Conservation (phyloP, 768 basidiomycete genomes). For the Hirschioporus abietinus region DNA sequence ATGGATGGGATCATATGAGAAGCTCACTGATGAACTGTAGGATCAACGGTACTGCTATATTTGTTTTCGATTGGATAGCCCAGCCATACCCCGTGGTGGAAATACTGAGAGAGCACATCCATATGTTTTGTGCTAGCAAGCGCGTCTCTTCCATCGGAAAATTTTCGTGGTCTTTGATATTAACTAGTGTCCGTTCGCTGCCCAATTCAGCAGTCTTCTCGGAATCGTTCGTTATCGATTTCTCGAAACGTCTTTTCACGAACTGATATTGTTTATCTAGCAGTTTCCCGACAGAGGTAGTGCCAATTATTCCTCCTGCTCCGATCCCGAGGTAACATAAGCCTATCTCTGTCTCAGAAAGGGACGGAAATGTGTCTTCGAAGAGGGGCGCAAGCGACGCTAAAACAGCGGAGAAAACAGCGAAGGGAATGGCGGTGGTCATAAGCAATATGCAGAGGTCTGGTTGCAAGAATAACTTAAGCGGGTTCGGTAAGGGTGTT, state of each 20-base stretch:
- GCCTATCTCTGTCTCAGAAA: slow-evolving; percentile 62
- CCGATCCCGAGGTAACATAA: slow-evolving; percentile 77
- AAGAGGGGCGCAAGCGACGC: slow-evolving; percentile 62
- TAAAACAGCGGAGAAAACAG: slow-evolving; percentile 55
- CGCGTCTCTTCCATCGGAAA: slow-evolving; percentile 15
- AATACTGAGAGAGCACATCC: slow-evolving; percentile 12
- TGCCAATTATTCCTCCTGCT: slow-evolving; percentile 61
- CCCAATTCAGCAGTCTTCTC: background rate
- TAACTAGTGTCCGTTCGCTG: background rate
- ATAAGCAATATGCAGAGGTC: slow-evolving; percentile 50
- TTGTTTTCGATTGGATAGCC: slow-evolving; percentile 16
- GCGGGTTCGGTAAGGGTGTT: slow-evolving; percentile 46
- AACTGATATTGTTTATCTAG: slow-evolving; percentile 62
- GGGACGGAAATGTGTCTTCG: slow-evolving; percentile 46
- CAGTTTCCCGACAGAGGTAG: slow-evolving; percentile 49
- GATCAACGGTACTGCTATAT: slow-evolving; percentile 21
- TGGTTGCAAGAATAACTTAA: slow-evolving; percentile 48
- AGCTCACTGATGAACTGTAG: slow-evolving; percentile 22
- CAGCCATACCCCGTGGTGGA: slow-evolving; percentile 22
- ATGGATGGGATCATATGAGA: background rate
- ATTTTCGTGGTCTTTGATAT: slow-evolving; percentile 12
- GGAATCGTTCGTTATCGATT: slow-evolving; percentile 7
- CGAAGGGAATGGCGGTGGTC: slow-evolving; percentile 48
- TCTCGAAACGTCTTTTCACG: slow-evolving; percentile 25
- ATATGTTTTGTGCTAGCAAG: slow-evolving; percentile 17